Evolutionary conservation across 331 rosid species (phyloP).

Genomic region (Acacia concinna): DNA sequence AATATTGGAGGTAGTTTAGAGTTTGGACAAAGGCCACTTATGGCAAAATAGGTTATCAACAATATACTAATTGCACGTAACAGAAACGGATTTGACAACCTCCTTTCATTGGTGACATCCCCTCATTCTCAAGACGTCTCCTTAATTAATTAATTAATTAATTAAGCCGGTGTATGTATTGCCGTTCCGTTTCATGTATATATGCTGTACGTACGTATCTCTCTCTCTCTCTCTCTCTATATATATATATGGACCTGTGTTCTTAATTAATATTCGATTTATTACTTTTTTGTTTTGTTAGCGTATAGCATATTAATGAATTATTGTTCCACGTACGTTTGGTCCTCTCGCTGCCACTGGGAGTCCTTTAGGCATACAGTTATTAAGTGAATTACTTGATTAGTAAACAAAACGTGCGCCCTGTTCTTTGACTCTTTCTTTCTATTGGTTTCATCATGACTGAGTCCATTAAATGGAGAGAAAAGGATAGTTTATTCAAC

Average conservation of each 20-base stretch:
- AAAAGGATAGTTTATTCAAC: not conserved
- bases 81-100: conserved; percentile 37
- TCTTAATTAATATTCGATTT: not conserved
- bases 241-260: not conserved
- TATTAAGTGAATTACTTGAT: not conserved
- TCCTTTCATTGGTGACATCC: not conserved
- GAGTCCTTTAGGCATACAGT: not conserved
- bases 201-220: not conserved
- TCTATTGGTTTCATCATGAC: not conserved
- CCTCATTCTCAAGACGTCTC: conserved; percentile 17
- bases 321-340: not conserved
- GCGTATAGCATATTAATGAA: not conserved
- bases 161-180: not conserved
- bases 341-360: not conserved
- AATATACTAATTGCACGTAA: conserved; percentile 17
- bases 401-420: not conserved
- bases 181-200: conserved; percentile 2
- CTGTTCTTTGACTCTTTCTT: not conserved
- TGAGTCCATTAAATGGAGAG: not conserved
- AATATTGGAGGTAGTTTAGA: not conserved
- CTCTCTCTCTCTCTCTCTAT: no score
- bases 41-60: conserved; percentile 23
- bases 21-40: not conserved
- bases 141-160: no score
- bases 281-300: not conserved